Conservation (phyloP, 345 rosid species). For the Tarenaya hassleriana region DNA sequence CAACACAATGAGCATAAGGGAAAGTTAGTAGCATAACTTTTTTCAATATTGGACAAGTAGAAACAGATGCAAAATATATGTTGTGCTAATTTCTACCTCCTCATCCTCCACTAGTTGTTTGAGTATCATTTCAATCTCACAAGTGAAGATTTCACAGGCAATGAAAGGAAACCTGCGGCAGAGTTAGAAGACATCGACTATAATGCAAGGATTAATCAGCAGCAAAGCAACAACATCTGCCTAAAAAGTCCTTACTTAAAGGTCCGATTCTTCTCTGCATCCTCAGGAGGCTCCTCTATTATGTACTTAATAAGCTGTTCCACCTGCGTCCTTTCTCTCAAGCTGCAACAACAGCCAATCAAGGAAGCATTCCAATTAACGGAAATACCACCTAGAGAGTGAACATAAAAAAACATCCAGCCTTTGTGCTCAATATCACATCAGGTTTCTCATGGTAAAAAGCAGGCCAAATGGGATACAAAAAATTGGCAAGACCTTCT, state of each 20-base stretch:
- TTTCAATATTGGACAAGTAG: slow-evolving; percentile 6
- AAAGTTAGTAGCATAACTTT: background rate
- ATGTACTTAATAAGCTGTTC: slow-evolving; percentile 70
- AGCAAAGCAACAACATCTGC: slow-evolving; percentile 6
- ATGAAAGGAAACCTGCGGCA: slow-evolving; percentile 78
- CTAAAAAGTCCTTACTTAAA: slow-evolving; percentile 70
- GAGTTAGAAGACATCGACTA: background rate
- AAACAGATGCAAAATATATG: slow-evolving; percentile 8
- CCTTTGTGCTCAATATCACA: background rate
- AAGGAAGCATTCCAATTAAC: slow-evolving; percentile 10
- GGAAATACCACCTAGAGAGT: background rate
- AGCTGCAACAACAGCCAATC: slow-evolving; percentile 36
- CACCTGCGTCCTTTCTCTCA: slow-evolving; percentile 74
- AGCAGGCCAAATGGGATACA: slow-evolving; percentile 3
- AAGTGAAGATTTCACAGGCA: slow-evolving; percentile 91
- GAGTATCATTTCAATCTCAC: slow-evolving; percentile 92
- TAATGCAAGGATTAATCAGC: slow-evolving; percentile 10
- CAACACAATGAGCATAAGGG: slow-evolving; percentile 15
- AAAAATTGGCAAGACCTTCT: slow-evolving; percentile 4
- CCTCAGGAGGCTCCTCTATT: slow-evolving; percentile 70
- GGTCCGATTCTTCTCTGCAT: slow-evolving; percentile 69
- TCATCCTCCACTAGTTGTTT: slow-evolving; percentile 88
- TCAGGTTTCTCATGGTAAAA: background rate
- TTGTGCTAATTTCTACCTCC: slow-evolving; percentile 37
- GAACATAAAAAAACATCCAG: slow-evolving; percentile 9